Conservation (phyloP, 2,329 filamentous ascomycete species). For the Penicillium thymicola region DNA sequence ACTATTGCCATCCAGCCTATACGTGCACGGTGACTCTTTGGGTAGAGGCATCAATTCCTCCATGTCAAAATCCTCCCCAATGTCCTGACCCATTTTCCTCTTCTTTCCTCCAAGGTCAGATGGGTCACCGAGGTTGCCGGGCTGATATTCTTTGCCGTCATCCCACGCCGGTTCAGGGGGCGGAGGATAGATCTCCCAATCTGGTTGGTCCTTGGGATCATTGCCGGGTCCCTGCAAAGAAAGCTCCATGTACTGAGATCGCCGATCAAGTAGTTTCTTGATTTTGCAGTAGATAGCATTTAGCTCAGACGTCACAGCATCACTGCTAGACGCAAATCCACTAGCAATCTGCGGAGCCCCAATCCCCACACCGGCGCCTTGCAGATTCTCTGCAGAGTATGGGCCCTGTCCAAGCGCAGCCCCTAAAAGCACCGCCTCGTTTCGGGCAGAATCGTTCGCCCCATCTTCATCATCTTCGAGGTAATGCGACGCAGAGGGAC, state of each 20-base stretch:
- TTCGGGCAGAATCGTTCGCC: conserved; percentile 48
- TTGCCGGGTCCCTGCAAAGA: conserved; percentile 79
- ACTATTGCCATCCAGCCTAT: conserved; percentile 74
- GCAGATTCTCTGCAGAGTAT: conserved; percentile 53
- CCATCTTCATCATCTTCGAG: conserved; percentile 32
- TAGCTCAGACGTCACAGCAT: conserved; percentile 78
- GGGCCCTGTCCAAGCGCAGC: conserved; percentile 57
- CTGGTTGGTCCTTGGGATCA: conserved; percentile 80
- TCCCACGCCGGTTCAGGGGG: conserved; percentile 91
- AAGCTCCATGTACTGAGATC: conserved; percentile 82
- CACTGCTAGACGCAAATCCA: conserved; percentile 68
- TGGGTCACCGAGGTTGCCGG: conserved; percentile 30
- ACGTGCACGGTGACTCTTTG: conserved; percentile 66
- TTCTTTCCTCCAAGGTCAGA: conserved; percentile 54
- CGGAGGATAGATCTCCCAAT: conserved; percentile 86
- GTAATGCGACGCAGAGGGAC: not conserved
- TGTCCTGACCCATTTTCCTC: conserved; percentile 82
- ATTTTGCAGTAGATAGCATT: conserved; percentile 85
- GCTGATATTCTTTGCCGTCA: conserved; percentile 51
- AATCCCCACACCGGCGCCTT: conserved; percentile 57
- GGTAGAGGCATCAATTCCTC: conserved; percentile 74
- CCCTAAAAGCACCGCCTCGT: conserved; percentile 50
- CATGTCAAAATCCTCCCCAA: conserved; percentile 89
- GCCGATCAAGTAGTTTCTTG: conserved; percentile 79
- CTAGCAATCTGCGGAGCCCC: conserved; percentile 60